Evolutionary conservation across 257 asterid genomes (phyloP), one percentile per base, ranked within the genome.

Genomic region (Nicotiana obtusifolia): DNA sequence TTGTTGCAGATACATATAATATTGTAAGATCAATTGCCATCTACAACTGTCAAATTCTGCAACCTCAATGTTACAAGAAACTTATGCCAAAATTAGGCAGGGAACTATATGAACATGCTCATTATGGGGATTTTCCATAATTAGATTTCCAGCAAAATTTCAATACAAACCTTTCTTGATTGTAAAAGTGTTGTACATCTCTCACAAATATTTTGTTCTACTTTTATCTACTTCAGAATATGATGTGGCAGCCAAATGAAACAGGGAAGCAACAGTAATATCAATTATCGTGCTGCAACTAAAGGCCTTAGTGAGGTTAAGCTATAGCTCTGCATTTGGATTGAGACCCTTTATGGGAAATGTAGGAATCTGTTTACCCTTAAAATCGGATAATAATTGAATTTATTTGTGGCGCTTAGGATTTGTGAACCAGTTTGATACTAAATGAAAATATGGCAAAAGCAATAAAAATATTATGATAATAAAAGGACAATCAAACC

Each of bases 251-350:
- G 83, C 92, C 98, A 84, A 94, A 92, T 87, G 97, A 94, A 83
- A 91, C 91, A 80, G 98, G 98, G 81, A 95, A 91, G 88, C 95
- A 33, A 87, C 94, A 84, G 96, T 87, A 1, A 91, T 94, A 84
- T 97, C 98, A 82, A 94, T 94, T 73, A 94, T 97, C 10, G 98
- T 94, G 83, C 89, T 96, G 91, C 98, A 94, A 90, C 88, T 94
- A 83, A 97, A 94, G 84, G 98, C 98, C 66, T 87, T 94, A 37
- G 97, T 93, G 87, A 91, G 97, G 86, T 82, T 94, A 88, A 94
- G 98, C 30, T 26, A 26, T 26, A 26, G 1, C 30, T 26, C 2
- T 26, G 30, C 30, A 1, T 26, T 26, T 26, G 30, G 30, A 26
- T 26, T 26, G 30, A 26, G 1, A 1, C 2, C 1, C 30, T 26